Evolutionary conservation across 2,329 filamentous ascomycete species (phyloP), one percentile per base, ranked within the genome.

Genomic region (Truncatella angustata): DNA sequence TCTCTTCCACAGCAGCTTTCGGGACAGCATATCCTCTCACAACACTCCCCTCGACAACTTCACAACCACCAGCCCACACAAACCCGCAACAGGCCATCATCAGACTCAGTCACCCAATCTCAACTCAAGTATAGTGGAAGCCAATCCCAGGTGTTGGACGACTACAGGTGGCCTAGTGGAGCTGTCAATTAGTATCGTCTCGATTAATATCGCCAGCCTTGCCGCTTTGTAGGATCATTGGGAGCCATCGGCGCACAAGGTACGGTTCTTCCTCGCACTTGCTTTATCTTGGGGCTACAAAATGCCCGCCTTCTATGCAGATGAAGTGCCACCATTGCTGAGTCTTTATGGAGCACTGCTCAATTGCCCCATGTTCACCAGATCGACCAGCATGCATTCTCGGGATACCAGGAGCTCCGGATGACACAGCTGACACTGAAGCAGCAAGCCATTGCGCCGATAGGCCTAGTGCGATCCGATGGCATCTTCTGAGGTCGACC

Each of bases 401-500:
- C n/a, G n/a, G n/a, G n/a, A n/a, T n/a, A n/a, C n/a, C n/a, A n/a
- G n/a, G n/a, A n/a, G n/a, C n/a, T n/a, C n/a, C n/a, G n/a, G n/a
- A n/a, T n/a, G n/a, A n/a, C n/a, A n/a, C n/a, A n/a, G n/a, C 40
- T 44, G 14, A 44, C 40, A 21, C 10, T 24, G 16, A n/a, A 6
- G 4, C 24, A 44, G 40, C 11, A 3, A 26, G 40, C 20, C 16
- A 23, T 14, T 14, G 5, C 12, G 23, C 40, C 21, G 40, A 24
- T n/a, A 7, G 23, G 16, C 24, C 14, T 26, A 23, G 24, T 35
- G 4, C 30, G 24, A 51, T 28, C 50, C 53, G 26, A 99, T 97
- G 94, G 94, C 94, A 74, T 94, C 92, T 67, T 94, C 91, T 55
- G 91, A 96, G 73, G 91, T 97, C 56, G 94, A 99, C 71, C 92